These are phyloP conservation scores for Clavaria fumosa DNA, from an alignment of 768 basidiomycete genomes.

Conservation along the genomic window DNA sequence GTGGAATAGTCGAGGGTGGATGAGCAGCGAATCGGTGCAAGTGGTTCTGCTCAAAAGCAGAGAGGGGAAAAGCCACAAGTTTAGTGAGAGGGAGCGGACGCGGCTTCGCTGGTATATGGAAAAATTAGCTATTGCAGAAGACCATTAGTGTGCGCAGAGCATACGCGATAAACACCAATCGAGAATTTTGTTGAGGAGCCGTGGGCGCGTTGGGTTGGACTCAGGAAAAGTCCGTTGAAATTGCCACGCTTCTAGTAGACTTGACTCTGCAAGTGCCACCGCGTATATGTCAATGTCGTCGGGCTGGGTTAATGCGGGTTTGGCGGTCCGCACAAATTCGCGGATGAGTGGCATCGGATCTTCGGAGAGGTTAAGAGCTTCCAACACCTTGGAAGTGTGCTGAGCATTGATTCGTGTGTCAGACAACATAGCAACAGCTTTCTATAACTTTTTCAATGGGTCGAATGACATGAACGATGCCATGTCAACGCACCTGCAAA, in stretches of 20 bases:
- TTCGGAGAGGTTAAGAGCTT: slow-evolving; percentile 38
- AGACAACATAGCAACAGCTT: slow-evolving; percentile 55
- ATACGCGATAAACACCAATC: slow-evolving; percentile 57
- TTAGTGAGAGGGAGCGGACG: slow-evolving; percentile 40
- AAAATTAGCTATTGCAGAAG: slow-evolving; percentile 5
- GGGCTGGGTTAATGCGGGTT: slow-evolving; percentile 53
- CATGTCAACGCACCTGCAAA: slow-evolving; percentile 35
- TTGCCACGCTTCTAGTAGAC: slow-evolving; percentile 58
- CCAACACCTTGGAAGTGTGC: slow-evolving; percentile 63
- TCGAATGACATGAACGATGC: neutral
- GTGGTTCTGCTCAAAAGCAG: slow-evolving; percentile 43
- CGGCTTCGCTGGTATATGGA: slow-evolving; percentile 33
- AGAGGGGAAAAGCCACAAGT: slow-evolving; percentile 51
- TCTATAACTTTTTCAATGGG: slow-evolving; percentile 23
- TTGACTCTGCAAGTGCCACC: slow-evolving; percentile 48
- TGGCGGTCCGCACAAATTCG: slow-evolving; percentile 60
- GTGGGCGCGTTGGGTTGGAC: slow-evolving; percentile 31
- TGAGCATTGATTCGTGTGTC: slow-evolving; percentile 64
- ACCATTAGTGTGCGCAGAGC: slow-evolving; percentile 16
- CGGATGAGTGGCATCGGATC: slow-evolving; percentile 43
- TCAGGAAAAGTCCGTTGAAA: slow-evolving; percentile 62
- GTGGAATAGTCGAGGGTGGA: slow-evolving; percentile 32
- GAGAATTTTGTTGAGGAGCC: slow-evolving; percentile 42
- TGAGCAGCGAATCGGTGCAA: slow-evolving; percentile 44
- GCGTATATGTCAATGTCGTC: slow-evolving; percentile 58